Percentiles rank a stretch among this genome's conserved stretches.
Evolutionary conservation across 768 basidiomycete species (phyloP).

Genomic region (Scleroderma citrinum): DNA sequence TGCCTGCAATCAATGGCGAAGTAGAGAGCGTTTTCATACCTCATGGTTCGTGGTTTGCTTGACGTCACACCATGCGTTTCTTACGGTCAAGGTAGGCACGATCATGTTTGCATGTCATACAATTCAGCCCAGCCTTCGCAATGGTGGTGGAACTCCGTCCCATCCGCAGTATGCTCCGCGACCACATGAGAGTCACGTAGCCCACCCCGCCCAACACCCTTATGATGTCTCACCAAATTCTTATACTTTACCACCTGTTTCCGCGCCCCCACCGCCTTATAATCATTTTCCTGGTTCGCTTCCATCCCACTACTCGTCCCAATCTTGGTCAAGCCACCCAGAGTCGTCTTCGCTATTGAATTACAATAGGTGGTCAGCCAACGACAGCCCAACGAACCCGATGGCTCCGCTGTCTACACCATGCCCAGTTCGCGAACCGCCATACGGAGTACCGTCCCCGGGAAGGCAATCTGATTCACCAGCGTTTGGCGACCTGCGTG

Average conservation of each 20-base stretch:
- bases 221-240: constrained; percentile 24
- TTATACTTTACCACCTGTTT: constrained; percentile 30
- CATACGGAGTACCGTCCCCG: constrained; percentile 22
- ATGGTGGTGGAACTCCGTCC: constrained; percentile 10
- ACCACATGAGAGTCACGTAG: constrained; percentile 20
- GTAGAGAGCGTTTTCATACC: constrained; percentile 89
- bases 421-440: constrained; percentile 25
- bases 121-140: constrained; percentile 23
- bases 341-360: constrained; percentile 25
- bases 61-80: constrained; percentile 32
- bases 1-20: constrained; percentile 54
- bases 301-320: constrained; percentile 21
- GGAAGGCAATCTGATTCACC: constrained; percentile 37
- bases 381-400: constrained; percentile 23
- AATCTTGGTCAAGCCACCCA: constrained; percentile 21
- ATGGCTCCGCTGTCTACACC: constrained; percentile 18
- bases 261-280: constrained; percentile 22
- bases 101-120: constrained; percentile 38
- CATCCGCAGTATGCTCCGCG: constrained; percentile 23
- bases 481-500: constrained; percentile 22
- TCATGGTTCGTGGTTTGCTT: constrained; percentile 56
- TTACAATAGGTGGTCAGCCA: constrained; percentile 27
- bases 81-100: constrained; percentile 21
- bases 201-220: constrained; percentile 19
- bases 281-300: constrained; percentile 18